phyloP scores from a whole-genome alignment of 2,329 filamentous ascomycete genomes.

The Penicillium sp. region DNA sequence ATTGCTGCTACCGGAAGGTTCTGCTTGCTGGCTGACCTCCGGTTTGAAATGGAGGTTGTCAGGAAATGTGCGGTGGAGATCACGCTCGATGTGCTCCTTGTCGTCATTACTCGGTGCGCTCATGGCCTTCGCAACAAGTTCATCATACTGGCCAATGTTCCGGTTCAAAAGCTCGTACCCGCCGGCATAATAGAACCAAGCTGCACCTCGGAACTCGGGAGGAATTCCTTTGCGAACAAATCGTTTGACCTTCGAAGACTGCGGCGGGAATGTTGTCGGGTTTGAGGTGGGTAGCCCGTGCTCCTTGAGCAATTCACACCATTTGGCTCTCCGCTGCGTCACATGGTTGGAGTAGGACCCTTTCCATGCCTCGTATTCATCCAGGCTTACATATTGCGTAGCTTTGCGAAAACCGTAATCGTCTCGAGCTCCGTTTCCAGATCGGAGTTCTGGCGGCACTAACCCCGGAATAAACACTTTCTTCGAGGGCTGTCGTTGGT shows the following conservation, averaged over 20 bases:
- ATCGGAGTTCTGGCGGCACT: slow-evolving; percentile 38
- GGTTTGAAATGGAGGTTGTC: slow-evolving; percentile 91
- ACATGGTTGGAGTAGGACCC: slow-evolving; percentile 71
- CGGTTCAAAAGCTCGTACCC: slow-evolving; percentile 75
- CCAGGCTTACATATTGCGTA: slow-evolving; percentile 71
- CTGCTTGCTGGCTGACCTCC: slow-evolving; percentile 31
- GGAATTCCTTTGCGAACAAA: slow-evolving; percentile 93
- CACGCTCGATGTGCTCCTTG: slow-evolving; percentile 86
- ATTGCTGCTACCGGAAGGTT: slow-evolving; percentile 34
- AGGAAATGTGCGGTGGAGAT: slow-evolving; percentile 89
- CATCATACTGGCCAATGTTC: slow-evolving; percentile 72
- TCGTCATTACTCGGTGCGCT: slow-evolving; percentile 66
- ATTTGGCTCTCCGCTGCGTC: slow-evolving; percentile 73
- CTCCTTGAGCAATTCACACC: slow-evolving; percentile 73
- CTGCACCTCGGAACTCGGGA: slow-evolving; percentile 88
- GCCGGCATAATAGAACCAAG: slow-evolving; percentile 95
- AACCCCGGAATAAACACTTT: slow-evolving; percentile 35
- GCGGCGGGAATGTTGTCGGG: slow-evolving; percentile 75
- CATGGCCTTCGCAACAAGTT: slow-evolving; percentile 65
- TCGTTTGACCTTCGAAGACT: slow-evolving; percentile 78
- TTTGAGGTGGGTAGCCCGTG: slow-evolving; percentile 68
- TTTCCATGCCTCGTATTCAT: slow-evolving; percentile 82
- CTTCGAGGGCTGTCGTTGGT: slow-evolving; percentile 25
- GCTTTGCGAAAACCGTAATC: slow-evolving; percentile 90
- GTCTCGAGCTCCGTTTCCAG: slow-evolving; percentile 56